Conservation (phyloP, 495 filamentous ascomycete species). For the Tuber calosporum region DNA sequence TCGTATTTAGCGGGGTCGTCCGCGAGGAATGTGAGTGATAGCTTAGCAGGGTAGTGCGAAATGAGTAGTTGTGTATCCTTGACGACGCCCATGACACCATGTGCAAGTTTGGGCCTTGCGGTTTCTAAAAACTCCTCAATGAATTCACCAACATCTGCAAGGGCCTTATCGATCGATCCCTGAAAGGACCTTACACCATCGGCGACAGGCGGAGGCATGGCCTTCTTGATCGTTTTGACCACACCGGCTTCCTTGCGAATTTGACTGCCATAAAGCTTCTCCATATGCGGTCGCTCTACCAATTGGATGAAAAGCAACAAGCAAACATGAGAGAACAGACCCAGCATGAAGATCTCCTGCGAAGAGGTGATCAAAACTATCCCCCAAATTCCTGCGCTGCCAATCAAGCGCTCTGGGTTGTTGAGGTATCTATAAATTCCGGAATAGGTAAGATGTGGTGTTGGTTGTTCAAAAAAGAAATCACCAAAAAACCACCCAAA, state of each 20-base stretch:
- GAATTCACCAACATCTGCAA: constrained; percentile 75
- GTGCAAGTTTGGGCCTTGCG: constrained; percentile 78
- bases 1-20: constrained; percentile 79
- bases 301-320: constrained; percentile 84
- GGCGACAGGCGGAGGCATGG: constrained; percentile 70
- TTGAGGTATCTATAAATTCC: constrained; percentile 98
- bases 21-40: constrained; percentile 74
- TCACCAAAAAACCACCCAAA: constrained; percentile 99
- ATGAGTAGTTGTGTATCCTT: constrained; percentile 82
- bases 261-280: constrained; percentile 84
- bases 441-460: constrained; percentile 82
- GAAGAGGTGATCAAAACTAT: constrained; percentile 87
- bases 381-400: constrained; percentile 93
- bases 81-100: constrained; percentile 77
- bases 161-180: constrained; percentile 75
- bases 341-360: constrained; percentile 71
- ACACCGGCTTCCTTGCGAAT: constrained; percentile 82
- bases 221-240: constrained; percentile 78
- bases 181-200: constrained; percentile 58
- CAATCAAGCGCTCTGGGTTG: constrained; percentile 90
- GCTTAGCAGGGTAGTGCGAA: constrained; percentile 78
- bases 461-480: constrained; percentile 84
- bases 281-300: constrained; percentile 95
- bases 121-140: constrained; percentile 84
- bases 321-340: constrained; percentile 74